Evolutionary conservation across 2,329 filamentous ascomycete species (phyloP).

Genomic region (Trichoderma sp.): DNA sequence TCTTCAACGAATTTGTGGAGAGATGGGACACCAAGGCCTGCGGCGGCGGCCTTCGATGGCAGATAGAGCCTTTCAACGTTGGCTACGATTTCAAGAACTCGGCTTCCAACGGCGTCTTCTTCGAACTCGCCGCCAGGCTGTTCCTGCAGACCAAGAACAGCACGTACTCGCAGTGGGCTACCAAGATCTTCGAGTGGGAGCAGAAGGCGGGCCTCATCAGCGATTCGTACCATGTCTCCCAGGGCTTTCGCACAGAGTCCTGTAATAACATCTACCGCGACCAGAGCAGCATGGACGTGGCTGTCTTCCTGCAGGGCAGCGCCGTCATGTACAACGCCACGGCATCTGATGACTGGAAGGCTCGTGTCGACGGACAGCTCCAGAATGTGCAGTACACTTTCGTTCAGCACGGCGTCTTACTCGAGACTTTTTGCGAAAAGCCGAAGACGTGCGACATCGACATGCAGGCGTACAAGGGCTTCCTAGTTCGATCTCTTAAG

Average conservation of each 20-base stretch:
- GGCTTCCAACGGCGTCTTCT: slow-evolving; percentile 59
- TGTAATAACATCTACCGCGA: slow-evolving; percentile 51
- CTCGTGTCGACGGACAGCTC: slow-evolving; percentile 41
- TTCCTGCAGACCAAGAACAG: slow-evolving; percentile 64
- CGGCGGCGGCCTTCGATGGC: slow-evolving; percentile 72
- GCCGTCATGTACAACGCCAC: slow-evolving; percentile 61
- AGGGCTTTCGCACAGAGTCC: slow-evolving; percentile 50
- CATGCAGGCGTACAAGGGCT: slow-evolving; percentile 60
- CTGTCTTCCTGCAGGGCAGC: slow-evolving; percentile 53
- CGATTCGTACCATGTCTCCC: slow-evolving; percentile 55
- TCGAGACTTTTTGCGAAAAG: slow-evolving; percentile 63
- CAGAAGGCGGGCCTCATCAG: slow-evolving; percentile 55
- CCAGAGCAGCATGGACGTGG: slow-evolving; percentile 59
- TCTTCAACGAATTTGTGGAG: slow-evolving; percentile 45
- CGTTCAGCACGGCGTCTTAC: slow-evolving; percentile 52
- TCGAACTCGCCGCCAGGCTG: slow-evolving; percentile 63
- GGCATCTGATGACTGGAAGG: slow-evolving; percentile 46
- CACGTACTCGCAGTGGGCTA: slow-evolving; percentile 62
- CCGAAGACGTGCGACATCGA: slow-evolving; percentile 56
- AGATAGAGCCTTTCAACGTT: slow-evolving; percentile 68
- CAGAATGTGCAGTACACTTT: slow-evolving; percentile 32
- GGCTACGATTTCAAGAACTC: slow-evolving; percentile 56
- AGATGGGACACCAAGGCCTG: slow-evolving; percentile 48
- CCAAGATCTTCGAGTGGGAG: slow-evolving; percentile 61
- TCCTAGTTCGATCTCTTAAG: slow-evolving; percentile 54